These are phyloP conservation scores for Theileria parva DNA, from an alignment of 169 alveolate species.

Conservation along the genomic window DNA sequence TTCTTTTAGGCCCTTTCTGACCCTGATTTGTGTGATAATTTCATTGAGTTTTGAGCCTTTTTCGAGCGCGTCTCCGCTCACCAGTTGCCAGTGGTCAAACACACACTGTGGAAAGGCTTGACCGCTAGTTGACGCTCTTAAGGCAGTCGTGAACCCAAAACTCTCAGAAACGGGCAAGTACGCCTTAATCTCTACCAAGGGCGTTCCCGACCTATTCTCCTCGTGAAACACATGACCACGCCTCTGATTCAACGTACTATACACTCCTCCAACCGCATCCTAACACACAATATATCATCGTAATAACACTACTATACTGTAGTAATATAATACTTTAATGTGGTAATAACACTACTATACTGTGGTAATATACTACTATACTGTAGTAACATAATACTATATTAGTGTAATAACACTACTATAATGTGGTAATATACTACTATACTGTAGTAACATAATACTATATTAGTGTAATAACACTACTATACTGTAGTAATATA, in stretches of 20 bases:
- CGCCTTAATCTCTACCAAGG: conserved; percentile 95
- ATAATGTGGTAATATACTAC: not conserved
- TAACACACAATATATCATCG: not conserved
- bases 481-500: no score
- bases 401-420: no score
- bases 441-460: not conserved
- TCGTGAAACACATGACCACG: conserved; percentile 98
- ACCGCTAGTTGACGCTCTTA: conserved; percentile 98
- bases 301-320: no score
- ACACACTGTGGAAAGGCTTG: conserved; percentile 99
- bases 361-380: no score
- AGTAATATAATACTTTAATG: not conserved
- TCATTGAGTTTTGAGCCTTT: conserved; percentile 93
- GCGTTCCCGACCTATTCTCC: conserved; percentile 97
- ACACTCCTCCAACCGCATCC: conserved; percentile 97
- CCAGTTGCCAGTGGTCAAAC: conserved; percentile 98
- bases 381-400: not conserved
- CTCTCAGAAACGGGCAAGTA: conserved; percentile 99
- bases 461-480: no score
- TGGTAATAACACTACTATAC: no score
- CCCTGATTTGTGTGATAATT: conserved; percentile 92
- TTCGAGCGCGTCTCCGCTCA: conserved; percentile 96
- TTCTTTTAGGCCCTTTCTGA: conserved; percentile 96
- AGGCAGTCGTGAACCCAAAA: conserved; percentile 98
- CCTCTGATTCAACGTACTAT: conserved; percentile 94